Percentiles rank a stretch among this genome's conserved stretches.
These are phyloP conservation scores for Fragilariopsis cylindrus DNA, from an alignment of 108 stramenopile genomes.

Conservation along the genomic window DNA sequence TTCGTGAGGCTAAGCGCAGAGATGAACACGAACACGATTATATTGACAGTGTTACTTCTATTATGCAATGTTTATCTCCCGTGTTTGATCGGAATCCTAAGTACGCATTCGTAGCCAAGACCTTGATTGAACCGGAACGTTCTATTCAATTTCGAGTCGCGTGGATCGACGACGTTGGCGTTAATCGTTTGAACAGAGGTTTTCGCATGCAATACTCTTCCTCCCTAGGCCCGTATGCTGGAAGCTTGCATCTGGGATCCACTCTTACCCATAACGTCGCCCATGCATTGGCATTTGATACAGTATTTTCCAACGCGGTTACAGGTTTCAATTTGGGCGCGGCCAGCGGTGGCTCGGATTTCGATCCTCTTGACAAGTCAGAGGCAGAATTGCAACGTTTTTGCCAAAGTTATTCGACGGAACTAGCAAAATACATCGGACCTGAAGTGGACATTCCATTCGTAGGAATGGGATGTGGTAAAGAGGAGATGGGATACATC, in stretches of 20 bases:
- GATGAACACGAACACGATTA: constrained; percentile 87
- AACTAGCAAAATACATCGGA: constrained; percentile 95
- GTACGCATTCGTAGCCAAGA: constrained; percentile 95
- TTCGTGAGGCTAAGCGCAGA: constrained; percentile 85
- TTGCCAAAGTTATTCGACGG: constrained; percentile 98
- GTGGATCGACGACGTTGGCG: constrained; percentile 89
- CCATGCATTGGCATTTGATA: constrained; percentile 80
- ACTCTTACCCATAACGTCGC: constrained; percentile 73
- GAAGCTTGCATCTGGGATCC: constrained; percentile 88
- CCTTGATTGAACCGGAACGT: constrained; percentile 90
- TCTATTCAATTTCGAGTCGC: constrained; percentile 87
- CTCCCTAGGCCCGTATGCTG: constrained; percentile 93
- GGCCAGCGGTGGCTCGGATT: constrained; percentile 94
- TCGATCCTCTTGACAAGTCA: constrained; percentile 92
- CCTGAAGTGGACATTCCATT: constrained; percentile 90
- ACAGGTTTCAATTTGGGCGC: constrained; percentile 89
- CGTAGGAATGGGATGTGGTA: constrained; percentile 91
- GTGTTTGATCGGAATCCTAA: constrained; percentile 95
- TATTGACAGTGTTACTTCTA: constrained; percentile 72
- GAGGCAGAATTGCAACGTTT: constrained; percentile 97
- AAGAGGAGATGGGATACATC: constrained; percentile 93
- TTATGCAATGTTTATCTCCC: constrained; percentile 83
- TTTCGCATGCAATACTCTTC: constrained; percentile 88
- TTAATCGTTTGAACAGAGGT: constrained; percentile 82
- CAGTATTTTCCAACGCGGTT: constrained; percentile 90